These are phyloP conservation scores for Plasmodium gallinaceum DNA, from an alignment of 169 alveolate species.

Conservation along the genomic window DNA sequence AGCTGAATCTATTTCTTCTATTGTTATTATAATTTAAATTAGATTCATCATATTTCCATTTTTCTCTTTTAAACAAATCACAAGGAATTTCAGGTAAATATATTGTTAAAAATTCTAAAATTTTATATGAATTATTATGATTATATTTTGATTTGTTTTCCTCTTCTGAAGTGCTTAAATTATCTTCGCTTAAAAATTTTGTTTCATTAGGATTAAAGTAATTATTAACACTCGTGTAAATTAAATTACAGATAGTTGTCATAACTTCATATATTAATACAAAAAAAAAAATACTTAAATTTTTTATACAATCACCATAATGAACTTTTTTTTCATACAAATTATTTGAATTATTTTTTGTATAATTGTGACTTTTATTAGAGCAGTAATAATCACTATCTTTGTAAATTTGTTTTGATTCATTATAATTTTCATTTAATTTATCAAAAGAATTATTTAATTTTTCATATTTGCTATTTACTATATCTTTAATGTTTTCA, in stretches of 20 bases:
- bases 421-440: background rate
- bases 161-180: slow-evolving; percentile 23
- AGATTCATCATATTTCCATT: slow-evolving; percentile 36
- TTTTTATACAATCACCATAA: slow-evolving; percentile 54
- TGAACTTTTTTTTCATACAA: slow-evolving; percentile 29
- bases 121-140: slow-evolving; percentile 16
- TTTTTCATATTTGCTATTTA: background rate
- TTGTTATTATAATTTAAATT: background rate
- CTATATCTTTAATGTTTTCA: background rate
- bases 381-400: background rate
- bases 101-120: slow-evolving; percentile 44
- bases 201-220: slow-evolving; percentile 18
- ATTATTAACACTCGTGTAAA: slow-evolving; percentile 41
- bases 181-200: slow-evolving; percentile 15
- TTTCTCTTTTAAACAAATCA: slow-evolving; percentile 40
- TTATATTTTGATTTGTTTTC: slow-evolving; percentile 21
- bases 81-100: slow-evolving; percentile 52
- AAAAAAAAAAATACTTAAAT: slow-evolving; percentile 26
- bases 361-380: background rate
- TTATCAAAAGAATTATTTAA: background rate
- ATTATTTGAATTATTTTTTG: background rate
- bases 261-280: slow-evolving; percentile 56
- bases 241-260: slow-evolving; percentile 25
- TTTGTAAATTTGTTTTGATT: background rate
- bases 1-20: slow-evolving; percentile 28